Conservation (phyloP, 148 eudicot genomes). For the Spergularia marina region DNA sequence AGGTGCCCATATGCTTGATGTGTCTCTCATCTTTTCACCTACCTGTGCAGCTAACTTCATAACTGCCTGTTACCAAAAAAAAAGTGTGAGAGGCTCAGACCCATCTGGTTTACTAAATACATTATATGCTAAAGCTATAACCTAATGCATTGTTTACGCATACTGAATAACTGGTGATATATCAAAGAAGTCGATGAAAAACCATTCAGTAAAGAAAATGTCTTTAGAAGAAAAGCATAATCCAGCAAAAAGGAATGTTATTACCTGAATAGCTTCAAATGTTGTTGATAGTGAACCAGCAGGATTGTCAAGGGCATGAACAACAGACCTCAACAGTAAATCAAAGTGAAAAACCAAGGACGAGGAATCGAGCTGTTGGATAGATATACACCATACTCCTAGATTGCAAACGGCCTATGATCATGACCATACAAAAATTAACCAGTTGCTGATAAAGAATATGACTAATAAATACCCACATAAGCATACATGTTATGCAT, state of each 20-base stretch:
- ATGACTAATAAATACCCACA: not conserved
- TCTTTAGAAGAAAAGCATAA: not conserved
- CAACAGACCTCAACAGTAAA: constrained; percentile 59
- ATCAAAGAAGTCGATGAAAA: not conserved
- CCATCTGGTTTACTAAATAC: not conserved
- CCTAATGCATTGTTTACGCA: not conserved
- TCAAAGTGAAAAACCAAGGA: constrained; percentile 45
- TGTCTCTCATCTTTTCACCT: constrained; percentile 60
- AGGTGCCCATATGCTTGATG: constrained; percentile 72
- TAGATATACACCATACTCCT: constrained; percentile 88
- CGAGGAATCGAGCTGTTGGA: constrained; percentile 61
- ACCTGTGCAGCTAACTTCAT: constrained; percentile 56
- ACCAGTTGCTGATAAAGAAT: not conserved
- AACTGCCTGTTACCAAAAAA: constrained; percentile 49
- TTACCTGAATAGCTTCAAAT: constrained; percentile 86
- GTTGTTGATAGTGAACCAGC: constrained; percentile 74
- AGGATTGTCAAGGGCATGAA: constrained; percentile 85
- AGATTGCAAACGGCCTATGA: constrained; percentile 75
- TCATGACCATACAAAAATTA: constrained; percentile 22
- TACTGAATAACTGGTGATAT: not conserved
- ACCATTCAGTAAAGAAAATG: not conserved
- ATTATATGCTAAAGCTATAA: not conserved
- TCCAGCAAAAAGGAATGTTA: constrained; percentile 3
- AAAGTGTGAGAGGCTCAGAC: constrained; percentile 8
- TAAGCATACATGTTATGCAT: not conserved